Evolutionary conservation across 1,284 basidiomycete genomes (phyloP).

Genomic region (Ustilago vetiveriae): DNA sequence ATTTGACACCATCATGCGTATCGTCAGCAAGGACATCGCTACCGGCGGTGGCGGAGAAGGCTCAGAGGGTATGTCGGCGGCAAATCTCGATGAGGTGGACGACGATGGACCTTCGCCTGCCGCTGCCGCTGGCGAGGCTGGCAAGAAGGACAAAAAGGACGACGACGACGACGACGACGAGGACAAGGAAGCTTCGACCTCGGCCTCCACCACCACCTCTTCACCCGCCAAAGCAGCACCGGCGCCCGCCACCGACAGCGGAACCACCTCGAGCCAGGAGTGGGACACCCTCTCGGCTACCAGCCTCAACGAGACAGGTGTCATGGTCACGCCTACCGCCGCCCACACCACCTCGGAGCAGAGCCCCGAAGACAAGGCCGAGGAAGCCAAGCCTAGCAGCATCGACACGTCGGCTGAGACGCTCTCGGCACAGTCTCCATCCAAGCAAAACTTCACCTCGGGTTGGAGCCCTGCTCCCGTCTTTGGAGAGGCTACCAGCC

Average conservation of each 20-base stretch:
- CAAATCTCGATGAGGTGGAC: slow-evolving; percentile 52
- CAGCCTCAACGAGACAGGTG: slow-evolving; percentile 46
- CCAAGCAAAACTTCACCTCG: slow-evolving; percentile 34
- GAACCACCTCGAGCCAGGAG: slow-evolving; percentile 57
- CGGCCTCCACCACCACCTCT: slow-evolving; percentile 15
- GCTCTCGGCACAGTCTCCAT: slow-evolving; percentile 26
- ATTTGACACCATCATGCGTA: slow-evolving; percentile 88
- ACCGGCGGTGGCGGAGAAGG: slow-evolving; percentile 32
- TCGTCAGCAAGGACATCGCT: slow-evolving; percentile 87
- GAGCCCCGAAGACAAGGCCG: slow-evolving; percentile 6
- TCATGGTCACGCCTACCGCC: slow-evolving; percentile 34
- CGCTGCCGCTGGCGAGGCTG: neutral
- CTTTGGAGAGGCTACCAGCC: slow-evolving; percentile 24
- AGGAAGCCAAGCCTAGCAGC: slow-evolving; percentile 23
- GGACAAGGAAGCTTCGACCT: slow-evolving; percentile 19
- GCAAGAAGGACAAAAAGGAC: neutral
- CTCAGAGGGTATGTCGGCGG: slow-evolving; percentile 30
- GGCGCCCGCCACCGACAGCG: slow-evolving; percentile 35
- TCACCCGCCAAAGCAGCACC: slow-evolving; percentile 10
- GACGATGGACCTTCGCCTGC: slow-evolving; percentile 35
- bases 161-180: slow-evolving; percentile 6
- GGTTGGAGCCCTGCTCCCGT: slow-evolving; percentile 37
- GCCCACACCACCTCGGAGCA: slow-evolving; percentile 17
- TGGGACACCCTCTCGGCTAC: slow-evolving; percentile 53
- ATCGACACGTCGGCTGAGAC: slow-evolving; percentile 27